A percentile compares a stretch with the other conserved stretches of the same genome.
Conservation (phyloP, 768 basidiomycete genomes). For the Naganishia randhawae region DNA sequence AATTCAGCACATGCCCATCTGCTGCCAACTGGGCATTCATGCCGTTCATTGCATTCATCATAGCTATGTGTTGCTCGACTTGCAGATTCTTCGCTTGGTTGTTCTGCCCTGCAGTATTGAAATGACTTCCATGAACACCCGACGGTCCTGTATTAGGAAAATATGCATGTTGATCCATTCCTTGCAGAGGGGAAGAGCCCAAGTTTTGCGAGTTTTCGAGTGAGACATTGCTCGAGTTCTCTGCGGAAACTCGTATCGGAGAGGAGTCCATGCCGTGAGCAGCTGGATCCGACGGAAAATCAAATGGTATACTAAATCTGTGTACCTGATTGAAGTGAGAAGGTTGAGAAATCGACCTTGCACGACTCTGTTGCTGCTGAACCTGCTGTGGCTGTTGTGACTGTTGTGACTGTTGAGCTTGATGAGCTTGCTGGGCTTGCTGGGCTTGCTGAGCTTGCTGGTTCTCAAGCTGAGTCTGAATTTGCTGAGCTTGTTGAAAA, state of each 20-base stretch:
- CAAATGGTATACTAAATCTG: conserved; percentile 4
- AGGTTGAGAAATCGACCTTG: conserved; percentile 23
- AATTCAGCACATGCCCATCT: neutral
- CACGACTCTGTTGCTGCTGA: conserved; percentile 25
- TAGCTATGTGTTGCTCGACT: conserved; percentile 52
- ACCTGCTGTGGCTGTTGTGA: too few relatives aligned
- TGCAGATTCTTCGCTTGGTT: conserved; percentile 31
- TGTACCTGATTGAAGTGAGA: conserved; percentile 10
- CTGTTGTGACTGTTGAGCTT: neutral
- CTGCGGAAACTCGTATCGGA: conserved; percentile 36
- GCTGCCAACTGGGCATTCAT: conserved; percentile 1
- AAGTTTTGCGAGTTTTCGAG: conserved; percentile 36
- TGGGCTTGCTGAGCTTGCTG: neutral
- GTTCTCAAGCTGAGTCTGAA: neutral
- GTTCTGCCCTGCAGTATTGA: conserved; percentile 2
- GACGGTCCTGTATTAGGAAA: conserved; percentile 3
- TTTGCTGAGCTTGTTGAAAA: conserved; percentile 15
- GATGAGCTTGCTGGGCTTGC: conserved; percentile 8
- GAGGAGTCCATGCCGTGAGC: conserved; percentile 23
- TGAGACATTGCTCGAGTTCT: conserved; percentile 36
- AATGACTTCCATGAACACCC: neutral
- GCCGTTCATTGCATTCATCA: conserved; percentile 19
- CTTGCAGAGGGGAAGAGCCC: conserved; percentile 12
- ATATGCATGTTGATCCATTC: conserved; percentile 12
- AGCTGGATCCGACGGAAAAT: neutral